phyloP scores from a whole-genome alignment of 768 basidiomycete genomes.

The Tricholoma sp. region DNA sequence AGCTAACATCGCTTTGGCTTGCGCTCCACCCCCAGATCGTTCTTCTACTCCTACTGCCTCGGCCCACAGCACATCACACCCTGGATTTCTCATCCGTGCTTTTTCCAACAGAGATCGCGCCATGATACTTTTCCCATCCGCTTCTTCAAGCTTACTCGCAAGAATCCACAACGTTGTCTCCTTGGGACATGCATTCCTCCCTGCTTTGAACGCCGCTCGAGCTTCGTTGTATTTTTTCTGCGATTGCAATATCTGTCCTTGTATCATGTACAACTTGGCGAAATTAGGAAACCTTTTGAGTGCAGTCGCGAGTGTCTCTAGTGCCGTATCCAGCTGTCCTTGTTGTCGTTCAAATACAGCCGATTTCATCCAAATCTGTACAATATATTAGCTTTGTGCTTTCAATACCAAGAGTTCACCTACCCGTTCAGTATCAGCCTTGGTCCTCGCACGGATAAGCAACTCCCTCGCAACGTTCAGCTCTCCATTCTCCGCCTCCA shows the following conservation, averaged over 20 bases:
- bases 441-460: conserved; percentile 80
- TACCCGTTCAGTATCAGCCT: conserved; percentile 89
- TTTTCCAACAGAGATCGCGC: conserved; percentile 88
- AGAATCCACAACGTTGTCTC: conserved; percentile 86
- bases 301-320: conserved; percentile 70
- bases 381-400: conserved; percentile 2
- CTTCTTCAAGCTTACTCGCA: conserved; percentile 83
- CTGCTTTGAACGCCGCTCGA: conserved; percentile 76
- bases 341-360: conserved; percentile 94
- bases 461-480: conserved; percentile 81
- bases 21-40: conserved; percentile 70
- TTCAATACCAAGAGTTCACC: conserved; percentile 18
- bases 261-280: conserved; percentile 94
- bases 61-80: conserved; percentile 83
- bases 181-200: conserved; percentile 83
- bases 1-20: conserved; percentile 85
- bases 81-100: conserved; percentile 80
- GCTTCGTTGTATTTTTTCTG: conserved; percentile 58
- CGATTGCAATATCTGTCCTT: conserved; percentile 83
- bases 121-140: conserved; percentile 88
- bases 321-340: conserved; percentile 64
- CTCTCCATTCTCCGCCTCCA: conserved; percentile 95
- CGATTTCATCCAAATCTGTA: conserved; percentile 98
- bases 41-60: conserved; percentile 92
- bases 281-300: conserved; percentile 83